phyloP scores from a whole-genome alignment of 73 alveolate species.

The Paramecium primaurelia region DNA sequence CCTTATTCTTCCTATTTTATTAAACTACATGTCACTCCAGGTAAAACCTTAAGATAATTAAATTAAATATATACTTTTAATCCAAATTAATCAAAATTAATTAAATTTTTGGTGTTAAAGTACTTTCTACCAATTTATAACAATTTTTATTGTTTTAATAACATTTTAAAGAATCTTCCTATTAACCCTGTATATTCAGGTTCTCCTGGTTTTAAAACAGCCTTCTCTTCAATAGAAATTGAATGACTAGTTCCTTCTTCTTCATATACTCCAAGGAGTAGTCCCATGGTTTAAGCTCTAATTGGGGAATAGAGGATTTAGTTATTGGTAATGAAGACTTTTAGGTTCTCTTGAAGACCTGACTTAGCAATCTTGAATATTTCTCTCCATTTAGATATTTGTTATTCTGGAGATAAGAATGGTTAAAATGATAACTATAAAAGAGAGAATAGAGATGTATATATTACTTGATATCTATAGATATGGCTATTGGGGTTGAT shows the following conservation, averaged over 20 bases:
- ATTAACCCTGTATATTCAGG: slow-evolving; percentile 28
- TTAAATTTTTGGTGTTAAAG: slow-evolving; percentile 17
- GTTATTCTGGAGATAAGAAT: background rate
- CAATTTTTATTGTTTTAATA: background rate
- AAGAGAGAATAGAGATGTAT: background rate
- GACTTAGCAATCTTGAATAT: slow-evolving; percentile 24
- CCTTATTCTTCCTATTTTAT: background rate
- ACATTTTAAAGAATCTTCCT: slow-evolving; percentile 32
- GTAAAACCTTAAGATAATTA: background rate
- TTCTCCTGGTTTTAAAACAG: slow-evolving; percentile 24
- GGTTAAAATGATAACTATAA: background rate
- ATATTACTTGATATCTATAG: background rate
- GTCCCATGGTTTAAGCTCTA: background rate
- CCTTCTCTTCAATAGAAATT: background rate
- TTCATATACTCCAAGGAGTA: background rate
- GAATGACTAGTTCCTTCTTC: background rate
- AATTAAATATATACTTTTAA: background rate
- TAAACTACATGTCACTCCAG: background rate
- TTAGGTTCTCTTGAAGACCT: background rate
- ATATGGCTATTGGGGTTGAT: background rate
- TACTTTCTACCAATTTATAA: background rate
- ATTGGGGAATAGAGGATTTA: background rate
- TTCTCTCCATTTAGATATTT: background rate
- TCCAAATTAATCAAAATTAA: slow-evolving; percentile 14
- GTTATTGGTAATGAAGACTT: background rate